These are phyloP conservation scores for Digitaria exilis DNA, from an alignment of 202 grass and related monocot genomes.

Conservation along the genomic window DNA sequence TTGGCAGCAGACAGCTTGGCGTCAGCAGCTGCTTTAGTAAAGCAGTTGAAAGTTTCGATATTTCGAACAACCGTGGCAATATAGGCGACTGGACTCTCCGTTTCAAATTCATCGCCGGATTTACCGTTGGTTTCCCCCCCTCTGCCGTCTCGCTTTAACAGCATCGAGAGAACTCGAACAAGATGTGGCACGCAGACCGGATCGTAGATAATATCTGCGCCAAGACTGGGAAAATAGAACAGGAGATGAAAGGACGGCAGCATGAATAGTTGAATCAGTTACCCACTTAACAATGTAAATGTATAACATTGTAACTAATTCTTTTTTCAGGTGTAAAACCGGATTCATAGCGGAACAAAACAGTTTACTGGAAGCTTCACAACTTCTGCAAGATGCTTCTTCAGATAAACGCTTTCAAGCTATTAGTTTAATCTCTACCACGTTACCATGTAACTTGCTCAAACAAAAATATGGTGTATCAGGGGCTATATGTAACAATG, in stretches of 20 bases:
- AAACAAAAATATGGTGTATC: neutral
- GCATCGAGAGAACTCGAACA: slow-evolving; percentile 57
- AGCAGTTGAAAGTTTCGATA: slow-evolving; percentile 74
- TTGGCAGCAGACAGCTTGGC: slow-evolving; percentile 55
- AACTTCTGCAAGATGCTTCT: slow-evolving; percentile 4
- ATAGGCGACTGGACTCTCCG: slow-evolving; percentile 55
- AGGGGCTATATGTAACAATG: neutral
- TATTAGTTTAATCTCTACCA: neutral
- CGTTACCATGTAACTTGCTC: neutral
- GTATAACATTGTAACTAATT: too few species aligned
- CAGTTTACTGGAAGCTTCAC: neutral
- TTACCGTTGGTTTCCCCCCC: neutral
- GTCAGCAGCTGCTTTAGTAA: slow-evolving; percentile 55
- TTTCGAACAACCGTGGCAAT: slow-evolving; percentile 87
- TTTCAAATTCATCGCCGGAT: slow-evolving; percentile 1
- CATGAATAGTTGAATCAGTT: neutral
- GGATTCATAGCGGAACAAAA: neutral
- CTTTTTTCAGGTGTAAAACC: neutral
- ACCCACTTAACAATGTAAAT: too few species aligned
- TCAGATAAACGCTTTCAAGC: neutral
- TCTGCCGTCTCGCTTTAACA: slow-evolving; percentile 21
- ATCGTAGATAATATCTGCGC: slow-evolving; percentile 91
- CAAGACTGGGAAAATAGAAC: slow-evolving; percentile 58
- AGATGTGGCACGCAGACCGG: slow-evolving; percentile 73
- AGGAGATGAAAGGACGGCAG: neutral